Base-by-base conservation (phyloP, 306 rosid genomes). In the Coriaria nepalensis region DNA sequence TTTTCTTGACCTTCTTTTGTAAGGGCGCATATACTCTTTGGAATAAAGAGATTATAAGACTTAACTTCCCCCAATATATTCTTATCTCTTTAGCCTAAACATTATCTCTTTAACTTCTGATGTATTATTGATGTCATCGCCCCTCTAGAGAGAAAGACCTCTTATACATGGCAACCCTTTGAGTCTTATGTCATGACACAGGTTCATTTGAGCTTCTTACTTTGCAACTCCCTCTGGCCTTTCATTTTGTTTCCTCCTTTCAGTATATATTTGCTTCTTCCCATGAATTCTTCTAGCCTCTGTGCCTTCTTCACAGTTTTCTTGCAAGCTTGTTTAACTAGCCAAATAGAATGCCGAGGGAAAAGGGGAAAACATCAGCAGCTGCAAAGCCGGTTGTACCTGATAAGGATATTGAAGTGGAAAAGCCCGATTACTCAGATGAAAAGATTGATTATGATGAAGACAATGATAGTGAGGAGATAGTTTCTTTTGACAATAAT, bases 221-320 rank as follows among this genome's bases (percentile, higher is more conserved):
- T 38, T 64, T 69, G 72, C 73, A 47, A 69, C 74, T 68, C 93
- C 82, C 55, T 70, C 74, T 71, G 78, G 85, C 78, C 86, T 55
- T 75, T 79, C 78, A 61, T 73, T 71, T 73, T 68, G 74, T 78
- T 69, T 69, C 82, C 69, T 75, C 97, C 90, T 77, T 78, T 81
- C 87, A 64, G 68, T 79, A 71, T 79, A 77, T 79, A 65, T 68
- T 66, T 78, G 72, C 82, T 77, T 81, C 92, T 71, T 78, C 95
- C 95, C 94, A 75, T 79, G 92, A 90, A 68, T 72, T 84, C 79
- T 75, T 90, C 92, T 81, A 87, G 98, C 82, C 94, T 71, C 80
- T 72, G 94, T 84, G 94, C 81, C 92, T 79, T 85, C 87, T 73
- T 77, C 85, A 81, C 85, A 81, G 95, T 85, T 90, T 76, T 82